phyloP scores from a whole-genome alignment of 2,329 filamentous ascomycete genomes.

The Verticillium albo-atrum region DNA sequence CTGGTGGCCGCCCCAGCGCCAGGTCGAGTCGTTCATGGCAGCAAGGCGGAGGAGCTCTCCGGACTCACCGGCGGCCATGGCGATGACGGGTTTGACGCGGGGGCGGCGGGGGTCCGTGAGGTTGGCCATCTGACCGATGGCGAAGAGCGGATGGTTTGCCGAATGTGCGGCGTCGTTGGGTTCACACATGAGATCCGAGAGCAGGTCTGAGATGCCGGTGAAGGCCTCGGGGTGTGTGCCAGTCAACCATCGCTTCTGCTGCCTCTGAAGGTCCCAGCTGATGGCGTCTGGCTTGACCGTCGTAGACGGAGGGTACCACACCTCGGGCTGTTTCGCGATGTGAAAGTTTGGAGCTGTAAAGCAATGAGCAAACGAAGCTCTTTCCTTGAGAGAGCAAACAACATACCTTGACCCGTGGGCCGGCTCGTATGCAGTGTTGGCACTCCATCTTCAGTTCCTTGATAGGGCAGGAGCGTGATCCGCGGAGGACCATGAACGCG shows the following conservation, averaged over 20 bases:
- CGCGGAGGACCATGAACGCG: slow-evolving; percentile 12
- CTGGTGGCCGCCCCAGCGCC: slow-evolving; percentile 47
- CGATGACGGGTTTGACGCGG: slow-evolving; percentile 32
- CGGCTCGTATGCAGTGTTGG: slow-evolving; percentile 9
- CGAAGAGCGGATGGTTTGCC: slow-evolving; percentile 37
- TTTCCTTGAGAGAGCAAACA: background rate
- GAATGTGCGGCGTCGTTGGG: slow-evolving; percentile 18
- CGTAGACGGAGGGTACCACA: slow-evolving; percentile 4
- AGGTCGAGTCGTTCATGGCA: slow-evolving; percentile 43
- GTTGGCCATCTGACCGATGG: slow-evolving; percentile 50
- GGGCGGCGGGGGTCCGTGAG: slow-evolving; percentile 21
- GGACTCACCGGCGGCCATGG: slow-evolving; percentile 48
- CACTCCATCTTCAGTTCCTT: slow-evolving; percentile 8
- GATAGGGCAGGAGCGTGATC: slow-evolving; percentile 10
- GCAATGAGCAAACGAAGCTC: background rate
- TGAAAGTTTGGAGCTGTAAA: background rate
- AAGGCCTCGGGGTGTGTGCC: slow-evolving; percentile 47
- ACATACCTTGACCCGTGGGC: slow-evolving; percentile 8
- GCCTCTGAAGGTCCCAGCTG: slow-evolving; percentile 6
- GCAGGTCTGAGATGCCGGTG: slow-evolving; percentile 28
- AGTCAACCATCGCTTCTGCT: slow-evolving; percentile 45
- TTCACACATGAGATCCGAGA: slow-evolving; percentile 23
- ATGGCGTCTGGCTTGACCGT: slow-evolving; percentile 2
- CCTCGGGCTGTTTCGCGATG: background rate
- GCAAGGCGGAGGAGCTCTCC: slow-evolving; percentile 55